Evolutionary conservation across 345 rosid genomes (phyloP).

Genomic region (Zanthoxylum bungeanum): DNA sequence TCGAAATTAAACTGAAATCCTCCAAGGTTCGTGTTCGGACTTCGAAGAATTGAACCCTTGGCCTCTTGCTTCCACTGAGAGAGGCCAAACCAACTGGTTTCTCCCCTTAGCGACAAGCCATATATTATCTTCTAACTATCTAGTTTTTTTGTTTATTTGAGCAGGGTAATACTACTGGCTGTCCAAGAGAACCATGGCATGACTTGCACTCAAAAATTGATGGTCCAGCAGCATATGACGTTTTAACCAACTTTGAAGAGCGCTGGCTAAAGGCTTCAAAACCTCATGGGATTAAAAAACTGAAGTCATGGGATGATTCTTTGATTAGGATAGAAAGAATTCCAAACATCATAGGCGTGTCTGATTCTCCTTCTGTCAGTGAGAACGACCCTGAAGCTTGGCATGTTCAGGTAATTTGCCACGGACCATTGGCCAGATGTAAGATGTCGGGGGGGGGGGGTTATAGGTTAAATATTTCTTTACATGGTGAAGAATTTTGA

Average conservation of each 20-base stretch:
- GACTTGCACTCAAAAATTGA: slow-evolving; percentile 88
- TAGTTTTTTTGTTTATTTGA: slow-evolving; percentile 13
- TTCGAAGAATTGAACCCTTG: background rate
- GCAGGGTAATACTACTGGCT: slow-evolving; percentile 67
- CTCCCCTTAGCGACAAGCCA: background rate
- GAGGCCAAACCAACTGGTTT: background rate
- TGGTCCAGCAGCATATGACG: slow-evolving; percentile 98
- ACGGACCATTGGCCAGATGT: slow-evolving; percentile 5
- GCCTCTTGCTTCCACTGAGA: background rate
- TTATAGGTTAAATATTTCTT: slow-evolving; percentile 7
- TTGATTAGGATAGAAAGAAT: slow-evolving; percentile 72
- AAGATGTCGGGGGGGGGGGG: slow-evolving; percentile 8
- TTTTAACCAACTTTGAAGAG: slow-evolving; percentile 87
- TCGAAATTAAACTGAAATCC: background rate
- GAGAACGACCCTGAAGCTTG: slow-evolving; percentile 70
- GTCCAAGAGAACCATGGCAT: slow-evolving; percentile 98
- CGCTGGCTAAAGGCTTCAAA: slow-evolving; percentile 87
- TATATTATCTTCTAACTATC: background rate
- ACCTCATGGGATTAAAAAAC: slow-evolving; percentile 72
- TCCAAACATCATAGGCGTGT: slow-evolving; percentile 67
- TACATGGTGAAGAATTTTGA: background rate
- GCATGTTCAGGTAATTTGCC: slow-evolving; percentile 80
- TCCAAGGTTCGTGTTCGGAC: background rate
- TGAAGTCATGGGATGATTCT: slow-evolving; percentile 82
- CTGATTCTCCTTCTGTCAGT: slow-evolving; percentile 43